Percentiles rank a stretch among this genome's conserved stretches.
phyloP scores from a whole-genome alignment of 495 filamentous ascomycete genomes.

The Trichoderma reesei region DNA sequence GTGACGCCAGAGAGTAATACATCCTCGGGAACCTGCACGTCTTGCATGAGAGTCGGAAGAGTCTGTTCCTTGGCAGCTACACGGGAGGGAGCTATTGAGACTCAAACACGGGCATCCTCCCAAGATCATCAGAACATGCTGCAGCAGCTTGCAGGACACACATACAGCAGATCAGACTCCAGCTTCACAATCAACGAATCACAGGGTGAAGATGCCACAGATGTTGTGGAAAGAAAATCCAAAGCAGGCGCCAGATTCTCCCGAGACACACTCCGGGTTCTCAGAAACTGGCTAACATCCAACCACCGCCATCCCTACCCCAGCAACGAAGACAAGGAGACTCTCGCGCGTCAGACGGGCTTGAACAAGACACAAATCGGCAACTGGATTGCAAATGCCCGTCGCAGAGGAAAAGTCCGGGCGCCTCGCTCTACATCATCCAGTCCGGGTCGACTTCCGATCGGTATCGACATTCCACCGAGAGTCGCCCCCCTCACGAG shows the following conservation, averaged over 20 bases:
- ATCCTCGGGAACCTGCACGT: not conserved
- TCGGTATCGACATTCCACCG: constrained; percentile 50
- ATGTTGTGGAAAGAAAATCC: not conserved
- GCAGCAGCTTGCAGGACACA: not conserved
- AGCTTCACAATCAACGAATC: not conserved
- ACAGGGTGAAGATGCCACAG: not conserved
- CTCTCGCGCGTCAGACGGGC: constrained; percentile 61
- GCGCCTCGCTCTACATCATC: constrained; percentile 45
- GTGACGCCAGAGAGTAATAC: not conserved
- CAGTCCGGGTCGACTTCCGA: constrained; percentile 39
- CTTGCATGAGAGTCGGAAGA: not conserved
- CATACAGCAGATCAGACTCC: not conserved
- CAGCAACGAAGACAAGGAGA: constrained; percentile 69
- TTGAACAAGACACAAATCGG: constrained; percentile 66
- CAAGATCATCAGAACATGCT: not conserved
- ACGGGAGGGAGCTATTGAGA: not conserved
- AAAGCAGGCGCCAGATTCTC: constrained; percentile 56
- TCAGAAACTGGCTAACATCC: constrained; percentile 68
- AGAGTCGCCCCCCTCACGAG: constrained; percentile 33
- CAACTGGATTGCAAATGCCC: constrained; percentile 82
- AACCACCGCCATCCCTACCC: constrained; percentile 73
- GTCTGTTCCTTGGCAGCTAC: not conserved
- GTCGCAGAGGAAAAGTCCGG: constrained; percentile 62
- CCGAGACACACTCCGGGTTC: constrained; percentile 56
- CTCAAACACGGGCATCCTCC: not conserved